Base-by-base conservation (phyloP, 345 rosid species). In the Melaleuca alternifolia region DNA sequence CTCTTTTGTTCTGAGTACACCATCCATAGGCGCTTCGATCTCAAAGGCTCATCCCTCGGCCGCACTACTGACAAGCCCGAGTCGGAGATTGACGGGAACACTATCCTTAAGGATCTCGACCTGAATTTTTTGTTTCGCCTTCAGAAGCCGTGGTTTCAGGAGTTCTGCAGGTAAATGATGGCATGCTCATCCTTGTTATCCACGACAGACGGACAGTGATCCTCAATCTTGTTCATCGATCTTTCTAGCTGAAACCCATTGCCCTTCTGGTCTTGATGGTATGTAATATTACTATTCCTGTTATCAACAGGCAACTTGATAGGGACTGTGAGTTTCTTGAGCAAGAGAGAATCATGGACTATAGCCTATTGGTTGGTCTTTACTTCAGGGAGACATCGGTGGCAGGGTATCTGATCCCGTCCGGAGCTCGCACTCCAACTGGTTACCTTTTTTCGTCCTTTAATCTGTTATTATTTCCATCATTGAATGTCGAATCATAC, bases 291-390 rank as follows among this genome's bases (percentile, higher is more conserved):
- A 54, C 37, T 75, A 44, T 30, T 62, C 44, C 44, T 30, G 7
- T 71, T 4, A 71, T 71, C 48, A 71, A 65, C 93, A 97, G 98
- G 92, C 99, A 97, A 94, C 89, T 94, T 37, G 98, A 97, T 87
- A 93, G 94, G 88, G 99, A 97, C 50, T 96, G 99, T 62, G 99
- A 97, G 89, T 92, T 97, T 87, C 93, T 97, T 54, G 99, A 95
- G 86, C 99, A 96, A 41, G 99, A 95, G 90, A 96, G 98, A 86
- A 97, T 96, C 50, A 97, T 97, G 99, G 99, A 97, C 89, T 97
- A 97, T 54, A 97, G 99, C 90, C 95, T 97, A 51, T 86, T 97
- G 65, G 98, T 97, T 56, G 99, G 99, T 56, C 96, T 97, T 90
- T 97, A 96, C 83, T 97, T 97, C 88, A 92, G 95, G 91, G 96